These are phyloP conservation scores for Auricularia sp. DNA, from an alignment of 768 basidiomycete genomes.

Conservation along the genomic window DNA sequence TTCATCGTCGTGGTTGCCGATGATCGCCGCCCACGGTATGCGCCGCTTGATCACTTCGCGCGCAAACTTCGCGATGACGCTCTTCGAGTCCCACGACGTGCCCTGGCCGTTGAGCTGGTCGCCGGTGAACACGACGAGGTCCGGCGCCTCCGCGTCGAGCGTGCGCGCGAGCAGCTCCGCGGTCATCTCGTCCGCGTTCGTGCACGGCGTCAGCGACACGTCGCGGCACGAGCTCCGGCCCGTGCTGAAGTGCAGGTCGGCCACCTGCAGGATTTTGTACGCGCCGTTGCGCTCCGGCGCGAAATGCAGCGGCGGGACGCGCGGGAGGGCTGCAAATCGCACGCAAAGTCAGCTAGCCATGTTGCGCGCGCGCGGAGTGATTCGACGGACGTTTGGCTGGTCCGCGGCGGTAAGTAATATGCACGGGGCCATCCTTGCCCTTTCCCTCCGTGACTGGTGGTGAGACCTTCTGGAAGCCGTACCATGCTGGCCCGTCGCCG, in stretches of 20 bases:
- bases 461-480: slow-evolving; percentile 69
- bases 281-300: slow-evolving; percentile 51
- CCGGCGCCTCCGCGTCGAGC: slow-evolving; percentile 76
- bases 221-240: slow-evolving; percentile 70
- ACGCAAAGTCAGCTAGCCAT: not conserved
- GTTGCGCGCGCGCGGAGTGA: not conserved
- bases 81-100: slow-evolving; percentile 81
- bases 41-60: slow-evolving; percentile 58
- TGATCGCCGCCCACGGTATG: slow-evolving; percentile 86
- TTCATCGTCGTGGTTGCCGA: slow-evolving; percentile 92
- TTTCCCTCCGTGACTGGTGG: slow-evolving; percentile 43
- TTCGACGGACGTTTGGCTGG: slow-evolving; percentile 48
- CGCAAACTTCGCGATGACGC: slow-evolving; percentile 84
- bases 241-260: slow-evolving; percentile 90
- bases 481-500: slow-evolving; percentile 78
- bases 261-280: slow-evolving; percentile 85
- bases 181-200: slow-evolving; percentile 70
- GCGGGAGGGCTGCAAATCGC: slow-evolving; percentile 44
- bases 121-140: slow-evolving; percentile 84
- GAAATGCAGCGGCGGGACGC: slow-evolving; percentile 54
- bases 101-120: slow-evolving; percentile 92
- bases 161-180: slow-evolving; percentile 57
- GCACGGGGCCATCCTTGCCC: slow-evolving; percentile 41
- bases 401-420: slow-evolving; percentile 60
- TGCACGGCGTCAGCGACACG: slow-evolving; percentile 41